phyloP scores from a whole-genome alignment of 2,329 filamentous ascomycete species.

The Alternaria consortialis region DNA sequence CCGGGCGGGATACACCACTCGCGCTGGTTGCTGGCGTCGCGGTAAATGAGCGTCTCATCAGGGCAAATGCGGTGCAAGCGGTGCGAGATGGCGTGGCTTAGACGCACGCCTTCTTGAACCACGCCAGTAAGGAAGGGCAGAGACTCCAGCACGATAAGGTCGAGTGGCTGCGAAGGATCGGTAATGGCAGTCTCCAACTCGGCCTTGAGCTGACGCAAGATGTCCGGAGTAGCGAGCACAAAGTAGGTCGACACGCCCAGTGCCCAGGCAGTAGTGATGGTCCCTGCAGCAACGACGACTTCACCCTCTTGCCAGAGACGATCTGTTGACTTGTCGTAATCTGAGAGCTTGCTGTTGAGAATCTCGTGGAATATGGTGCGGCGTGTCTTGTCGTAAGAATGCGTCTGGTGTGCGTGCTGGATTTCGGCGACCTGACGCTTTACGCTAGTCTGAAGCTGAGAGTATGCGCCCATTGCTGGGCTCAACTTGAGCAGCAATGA shows the following conservation, averaged over 20 bases:
- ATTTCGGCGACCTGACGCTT: slow-evolving; percentile 9
- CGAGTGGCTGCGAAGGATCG: background rate
- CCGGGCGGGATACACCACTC: slow-evolving; percentile 2
- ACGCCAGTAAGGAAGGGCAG: background rate
- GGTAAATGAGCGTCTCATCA: background rate
- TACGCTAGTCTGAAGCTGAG: slow-evolving; percentile 3
- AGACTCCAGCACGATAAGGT: background rate
- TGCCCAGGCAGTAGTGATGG: slow-evolving; percentile 5
- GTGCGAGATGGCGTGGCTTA: background rate
- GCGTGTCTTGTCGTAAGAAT: slow-evolving; percentile 6
- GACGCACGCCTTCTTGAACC: background rate
- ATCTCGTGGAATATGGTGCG: slow-evolving; percentile 3
- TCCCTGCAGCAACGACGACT: slow-evolving; percentile 5
- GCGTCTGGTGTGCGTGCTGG: slow-evolving; percentile 7
- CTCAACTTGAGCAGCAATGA: background rate
- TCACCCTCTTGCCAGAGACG: slow-evolving; percentile 6
- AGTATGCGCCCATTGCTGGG: slow-evolving; percentile 9
- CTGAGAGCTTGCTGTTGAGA: background rate
- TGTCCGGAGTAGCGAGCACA: background rate
- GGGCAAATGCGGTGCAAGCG: background rate
- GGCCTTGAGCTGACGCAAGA: background rate
- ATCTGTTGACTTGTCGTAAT: background rate
- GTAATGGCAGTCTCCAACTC: background rate
- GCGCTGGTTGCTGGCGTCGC: background rate
- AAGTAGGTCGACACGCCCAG: background rate